Evolutionary conservation across 2,329 filamentous ascomycete species (phyloP).

Genomic region (Pochonia chlamydosporia): DNA sequence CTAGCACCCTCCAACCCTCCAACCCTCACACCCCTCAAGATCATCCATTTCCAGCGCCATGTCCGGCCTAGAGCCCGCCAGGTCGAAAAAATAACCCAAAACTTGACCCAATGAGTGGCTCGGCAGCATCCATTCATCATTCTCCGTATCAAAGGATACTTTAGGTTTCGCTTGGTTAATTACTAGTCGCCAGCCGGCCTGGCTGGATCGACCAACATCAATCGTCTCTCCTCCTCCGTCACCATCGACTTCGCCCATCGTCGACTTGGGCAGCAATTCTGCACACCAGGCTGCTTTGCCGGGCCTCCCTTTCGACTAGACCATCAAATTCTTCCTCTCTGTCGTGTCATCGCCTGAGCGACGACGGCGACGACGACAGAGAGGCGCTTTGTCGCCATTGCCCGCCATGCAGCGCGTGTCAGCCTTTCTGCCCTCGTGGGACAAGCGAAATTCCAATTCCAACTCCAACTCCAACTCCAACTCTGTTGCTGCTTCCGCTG

Average conservation of each 20-base stretch:
- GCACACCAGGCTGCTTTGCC: constrained; percentile 8
- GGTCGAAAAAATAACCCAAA: too few species aligned
- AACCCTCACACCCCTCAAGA: too few species aligned
- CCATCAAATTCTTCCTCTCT: constrained; percentile 21
- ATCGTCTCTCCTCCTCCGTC: not conserved
- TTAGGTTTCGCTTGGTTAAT: too few species aligned
- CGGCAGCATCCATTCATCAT: too few species aligned
- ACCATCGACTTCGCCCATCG: not conserved
- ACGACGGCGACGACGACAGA: constrained; percentile 28
- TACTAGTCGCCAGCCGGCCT: too few species aligned
- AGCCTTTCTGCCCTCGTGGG: constrained; percentile 38
- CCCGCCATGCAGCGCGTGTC: constrained; percentile 37
- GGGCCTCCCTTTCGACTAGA: constrained; percentile 14
- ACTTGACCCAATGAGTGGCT: too few species aligned
- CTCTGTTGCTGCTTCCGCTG: constrained; percentile 11
- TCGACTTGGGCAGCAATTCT: constrained; percentile 3
- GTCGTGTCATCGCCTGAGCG: constrained; percentile 25
- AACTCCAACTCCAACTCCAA: constrained; percentile 22
- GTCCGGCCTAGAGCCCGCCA: too few species aligned
- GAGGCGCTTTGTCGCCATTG: constrained; percentile 25
- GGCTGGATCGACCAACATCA: too few species aligned
- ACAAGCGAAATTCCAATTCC: constrained; percentile 32
- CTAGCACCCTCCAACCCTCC: too few species aligned
- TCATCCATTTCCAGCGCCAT: too few species aligned
- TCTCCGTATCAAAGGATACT: too few species aligned